These are phyloP conservation scores for Pneumocystis carinii DNA, from an alignment of 1,139 yeast species.

Conservation along the genomic window DNA sequence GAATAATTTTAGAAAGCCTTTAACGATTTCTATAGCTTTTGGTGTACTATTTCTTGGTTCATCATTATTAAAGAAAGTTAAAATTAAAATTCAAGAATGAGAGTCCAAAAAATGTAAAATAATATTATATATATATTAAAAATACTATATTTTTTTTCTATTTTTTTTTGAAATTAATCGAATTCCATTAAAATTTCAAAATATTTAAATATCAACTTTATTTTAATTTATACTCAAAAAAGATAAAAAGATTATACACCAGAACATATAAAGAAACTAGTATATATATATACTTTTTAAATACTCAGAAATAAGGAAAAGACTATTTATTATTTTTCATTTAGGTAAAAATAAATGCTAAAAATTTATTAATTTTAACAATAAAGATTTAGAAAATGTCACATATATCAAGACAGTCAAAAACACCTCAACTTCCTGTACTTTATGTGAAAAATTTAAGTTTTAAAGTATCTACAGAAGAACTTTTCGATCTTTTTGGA, in stretches of 20 bases:
- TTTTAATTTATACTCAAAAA: too few species aligned
- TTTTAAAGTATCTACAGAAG: conserved; percentile 33
- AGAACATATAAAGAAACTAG: too few species aligned
- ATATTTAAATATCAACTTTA: not conserved
- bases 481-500: conserved; percentile 41
- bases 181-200: not conserved
- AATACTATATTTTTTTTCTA: not conserved
- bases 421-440: conserved; percentile 15
- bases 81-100: not conserved
- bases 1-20: not conserved
- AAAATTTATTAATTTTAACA: not conserved
- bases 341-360: not conserved
- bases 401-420: not conserved
- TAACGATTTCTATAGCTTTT: not conserved
- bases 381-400: not conserved
- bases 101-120: not conserved
- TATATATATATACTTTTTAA: not conserved
- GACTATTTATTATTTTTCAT: not conserved
- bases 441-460: conserved; percentile 47
- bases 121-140: not conserved
- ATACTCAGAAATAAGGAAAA: not conserved
- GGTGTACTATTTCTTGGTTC: not conserved
- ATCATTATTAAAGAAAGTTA: not conserved
- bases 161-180: not conserved
- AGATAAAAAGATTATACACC: too few species aligned